Evolutionary conservation across 768 basidiomycete species (phyloP).

Genomic region (Austroboletus eburneus): DNA sequence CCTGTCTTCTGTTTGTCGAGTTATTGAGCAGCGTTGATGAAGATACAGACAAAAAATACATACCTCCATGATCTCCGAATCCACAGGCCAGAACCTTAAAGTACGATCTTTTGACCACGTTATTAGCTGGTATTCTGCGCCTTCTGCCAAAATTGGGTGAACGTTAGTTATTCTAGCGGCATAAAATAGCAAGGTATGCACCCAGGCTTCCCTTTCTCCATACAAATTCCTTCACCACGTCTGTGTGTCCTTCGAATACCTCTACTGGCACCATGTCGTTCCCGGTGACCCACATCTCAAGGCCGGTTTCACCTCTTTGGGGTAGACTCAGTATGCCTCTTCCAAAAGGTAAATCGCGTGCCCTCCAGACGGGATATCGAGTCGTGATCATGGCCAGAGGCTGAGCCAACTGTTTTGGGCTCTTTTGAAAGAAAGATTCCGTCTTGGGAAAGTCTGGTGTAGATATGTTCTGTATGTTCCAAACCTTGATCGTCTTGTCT

Average conservation of each 20-base stretch:
- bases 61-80: slow-evolving; percentile 65
- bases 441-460: slow-evolving; percentile 13
- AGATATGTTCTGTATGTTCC: slow-evolving; percentile 42
- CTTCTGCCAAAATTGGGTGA: slow-evolving; percentile 31
- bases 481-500: slow-evolving; percentile 89
- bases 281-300: slow-evolving; percentile 72
- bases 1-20: slow-evolving; percentile 45
- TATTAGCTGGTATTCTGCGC: slow-evolving; percentile 56
- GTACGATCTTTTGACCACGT: slow-evolving; percentile 91
- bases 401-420: slow-evolving; percentile 14
- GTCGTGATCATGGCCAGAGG: slow-evolving; percentile 62
- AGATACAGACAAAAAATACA: slow-evolving; percentile 4
- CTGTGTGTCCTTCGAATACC: slow-evolving; percentile 81
- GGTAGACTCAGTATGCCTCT: slow-evolving; percentile 82
- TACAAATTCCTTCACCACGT: slow-evolving; percentile 97
- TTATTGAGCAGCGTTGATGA: slow-evolving; percentile 8
- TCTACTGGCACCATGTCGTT: slow-evolving; percentile 48
- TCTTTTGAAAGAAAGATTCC: slow-evolving; percentile 8
- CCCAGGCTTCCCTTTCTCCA: slow-evolving; percentile 75
- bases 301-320: slow-evolving; percentile 76
- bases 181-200: slow-evolving; percentile 19
- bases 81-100: slow-evolving; percentile 86
- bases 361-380: slow-evolving; percentile 90
- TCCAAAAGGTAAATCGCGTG: slow-evolving; percentile 89
- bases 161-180: neutral